phyloP scores from a whole-genome alignment of 2,329 filamentous ascomycete genomes.

The Cladobotryum mycophilum region DNA sequence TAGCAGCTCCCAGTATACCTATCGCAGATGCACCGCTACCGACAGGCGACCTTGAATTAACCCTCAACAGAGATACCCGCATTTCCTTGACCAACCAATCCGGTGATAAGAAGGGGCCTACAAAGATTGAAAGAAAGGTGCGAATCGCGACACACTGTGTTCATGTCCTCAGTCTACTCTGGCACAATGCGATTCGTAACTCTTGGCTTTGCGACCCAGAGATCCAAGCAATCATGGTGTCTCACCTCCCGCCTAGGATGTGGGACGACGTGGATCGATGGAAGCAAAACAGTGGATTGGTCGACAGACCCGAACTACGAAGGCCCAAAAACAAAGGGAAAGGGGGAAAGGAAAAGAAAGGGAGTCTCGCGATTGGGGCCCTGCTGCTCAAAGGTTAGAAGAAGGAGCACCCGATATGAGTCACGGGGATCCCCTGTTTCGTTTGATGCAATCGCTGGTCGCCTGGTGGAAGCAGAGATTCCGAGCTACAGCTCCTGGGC shows the following conservation, averaged over 20 bases:
- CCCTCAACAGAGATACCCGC: slow-evolving; percentile 52
- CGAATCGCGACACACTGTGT: slow-evolving; percentile 76
- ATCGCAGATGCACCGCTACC: slow-evolving; percentile 41
- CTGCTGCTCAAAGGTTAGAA: slow-evolving; percentile 62
- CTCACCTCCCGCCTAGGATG: slow-evolving; percentile 62
- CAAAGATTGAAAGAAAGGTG: slow-evolving; percentile 75
- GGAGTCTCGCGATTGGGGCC: slow-evolving; percentile 57
- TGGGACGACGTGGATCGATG: slow-evolving; percentile 70
- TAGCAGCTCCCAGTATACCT: slow-evolving; percentile 56
- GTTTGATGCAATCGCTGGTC: slow-evolving; percentile 68
- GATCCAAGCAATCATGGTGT: slow-evolving; percentile 68
- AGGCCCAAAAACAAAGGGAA: slow-evolving; percentile 33
- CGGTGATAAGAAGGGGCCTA: slow-evolving; percentile 72
- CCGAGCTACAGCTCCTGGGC: slow-evolving; percentile 64
- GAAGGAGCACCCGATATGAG: slow-evolving; percentile 69
- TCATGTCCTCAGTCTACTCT: slow-evolving; percentile 82
- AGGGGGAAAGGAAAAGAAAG: slow-evolving; percentile 20
- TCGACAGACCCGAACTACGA: slow-evolving; percentile 30
- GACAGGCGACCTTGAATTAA: slow-evolving; percentile 67
- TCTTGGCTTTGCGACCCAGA: slow-evolving; percentile 73
- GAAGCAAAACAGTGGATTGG: slow-evolving; percentile 61
- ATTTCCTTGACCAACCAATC: slow-evolving; percentile 56
- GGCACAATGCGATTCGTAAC: slow-evolving; percentile 83
- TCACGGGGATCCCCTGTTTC: slow-evolving; percentile 72
- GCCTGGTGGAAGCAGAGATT: slow-evolving; percentile 88